Evolutionary conservation across 148 eudicot genomes (phyloP).

Genomic region (Rhododendron vialii): DNA sequence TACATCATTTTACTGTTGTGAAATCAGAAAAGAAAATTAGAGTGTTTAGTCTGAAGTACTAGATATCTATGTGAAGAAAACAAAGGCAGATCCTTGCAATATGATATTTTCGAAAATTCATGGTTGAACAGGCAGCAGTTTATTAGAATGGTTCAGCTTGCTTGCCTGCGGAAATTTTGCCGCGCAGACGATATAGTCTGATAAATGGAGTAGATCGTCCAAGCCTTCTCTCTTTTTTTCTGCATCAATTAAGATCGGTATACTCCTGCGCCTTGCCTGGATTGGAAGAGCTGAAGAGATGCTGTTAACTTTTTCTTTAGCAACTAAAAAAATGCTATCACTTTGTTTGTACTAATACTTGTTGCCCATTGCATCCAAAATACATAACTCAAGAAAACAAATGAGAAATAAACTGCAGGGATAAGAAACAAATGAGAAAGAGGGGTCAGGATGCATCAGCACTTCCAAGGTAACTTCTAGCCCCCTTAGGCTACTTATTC

Average conservation of each 20-base stretch:
- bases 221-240: conserved; percentile 79
- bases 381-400: background rate
- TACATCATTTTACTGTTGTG: background rate
- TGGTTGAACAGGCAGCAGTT: background rate
- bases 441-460: background rate
- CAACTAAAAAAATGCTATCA: background rate
- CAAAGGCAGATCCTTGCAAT: background rate
- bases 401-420: background rate
- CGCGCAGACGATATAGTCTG: conserved; percentile 77
- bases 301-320: conserved; percentile 15
- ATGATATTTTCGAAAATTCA: background rate
- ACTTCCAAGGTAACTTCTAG: background rate
- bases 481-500: background rate
- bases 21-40: background rate
- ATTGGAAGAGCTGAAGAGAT: conserved; percentile 42
- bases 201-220: conserved; percentile 63
- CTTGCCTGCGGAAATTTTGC: conserved; percentile 87
- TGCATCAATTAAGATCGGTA: conserved; percentile 90
- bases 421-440: background rate
- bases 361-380: background rate
- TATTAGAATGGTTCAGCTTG: background rate
- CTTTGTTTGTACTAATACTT: background rate
- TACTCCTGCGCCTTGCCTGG: conserved; percentile 73
- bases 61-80: background rate
- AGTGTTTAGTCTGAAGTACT: background rate